Percentiles rank a stretch among this genome's conserved stretches.
These are phyloP conservation scores for Globisporangium nodosum DNA, from an alignment of 352 stramenopile species.

Conservation along the genomic window DNA sequence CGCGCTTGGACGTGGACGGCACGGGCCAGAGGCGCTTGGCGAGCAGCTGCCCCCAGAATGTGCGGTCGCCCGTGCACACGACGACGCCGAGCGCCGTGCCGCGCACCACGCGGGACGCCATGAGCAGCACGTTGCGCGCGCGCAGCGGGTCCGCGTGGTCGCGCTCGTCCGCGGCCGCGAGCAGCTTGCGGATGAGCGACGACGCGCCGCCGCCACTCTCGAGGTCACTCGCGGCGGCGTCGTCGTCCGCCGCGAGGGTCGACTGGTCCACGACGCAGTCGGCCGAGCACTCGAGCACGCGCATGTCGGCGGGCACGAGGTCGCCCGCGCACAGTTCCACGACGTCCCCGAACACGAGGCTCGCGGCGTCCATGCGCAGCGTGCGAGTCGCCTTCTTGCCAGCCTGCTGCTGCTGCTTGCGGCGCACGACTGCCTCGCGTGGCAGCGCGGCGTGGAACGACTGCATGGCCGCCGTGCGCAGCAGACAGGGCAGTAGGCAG, in stretches of 20 bases:
- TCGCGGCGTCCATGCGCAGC: conserved; percentile 89
- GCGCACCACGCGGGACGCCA: conserved; percentile 50
- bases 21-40: conserved; percentile 54
- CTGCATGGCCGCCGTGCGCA: conserved; percentile 89
- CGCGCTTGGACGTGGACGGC: conserved; percentile 8
- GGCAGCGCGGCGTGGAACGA: conserved; percentile 80
- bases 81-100: conserved; percentile 60
- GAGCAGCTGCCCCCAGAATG: conserved; percentile 63
- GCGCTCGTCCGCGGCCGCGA: conserved; percentile 19
- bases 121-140: conserved; percentile 67
- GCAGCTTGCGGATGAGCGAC: conserved; percentile 26
- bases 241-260: conserved; percentile 28
- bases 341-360: conserved; percentile 90
- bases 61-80: conserved; percentile 66
- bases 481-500: conserved; percentile 91
- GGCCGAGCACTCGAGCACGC: conserved; percentile 69
- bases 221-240: conserved; percentile 17
- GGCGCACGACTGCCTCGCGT: conserved; percentile 86
- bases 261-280: conserved; percentile 74
- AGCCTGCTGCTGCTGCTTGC: conserved; percentile 17
- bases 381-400: conserved; percentile 41
- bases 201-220: conserved; percentile 13
- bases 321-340: conserved; percentile 88
- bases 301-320: conserved; percentile 85
- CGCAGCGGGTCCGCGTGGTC: conserved; percentile 14